Base-by-base conservation (phyloP, 306 rosid genomes). In the Fragaria ananassa region DNA sequence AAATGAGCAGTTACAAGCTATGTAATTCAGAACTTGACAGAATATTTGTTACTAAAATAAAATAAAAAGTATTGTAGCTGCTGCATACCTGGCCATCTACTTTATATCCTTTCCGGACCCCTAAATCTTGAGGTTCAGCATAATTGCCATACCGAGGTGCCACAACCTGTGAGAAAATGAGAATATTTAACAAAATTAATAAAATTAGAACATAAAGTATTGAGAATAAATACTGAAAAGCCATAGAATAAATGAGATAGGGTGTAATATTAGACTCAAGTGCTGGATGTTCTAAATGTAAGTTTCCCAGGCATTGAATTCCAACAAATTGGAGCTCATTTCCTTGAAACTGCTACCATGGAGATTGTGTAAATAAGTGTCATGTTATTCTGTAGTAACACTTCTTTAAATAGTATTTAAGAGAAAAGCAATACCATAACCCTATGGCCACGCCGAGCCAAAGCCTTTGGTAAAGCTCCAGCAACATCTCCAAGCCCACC, bases 401-500 rank as follows among this genome's bases (percentile, higher is more conserved):
- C 37, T 74, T 41, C 56, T 17, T 57, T 0, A 64, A 66, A 67
- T 56, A 31, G 25, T 50, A 41, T 17, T 17, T 23, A 70, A 72
- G 80, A 81, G 67, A 79, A 68, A 70, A 70, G 61, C 62, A 75
- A 76, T 92, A 95, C 99, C 98, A 95, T 95, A 76, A 95, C 99
- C 81, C 99, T 86, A 41, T 95, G 99, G 79, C 99, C 99, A 65
- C 98, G 99, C 57, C 98, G 93, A 87, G 99, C 99, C 88, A 95
- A 89, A 80, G 98, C 97, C 89, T 90, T 95, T 5, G 99, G 99
- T 80, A 95, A 83, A 53, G 99, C 84, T 66, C 99, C 99, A 60
- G 97, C 97, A 53, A 95, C 99, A 82, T 95, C 99, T 82, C 97
- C 99, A 78, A 95, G 97, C 76, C 99, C 99, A 85, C 99, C 99